phyloP scores from a whole-genome alignment of 306 rosid genomes.

The Vigna unguiculata region DNA sequence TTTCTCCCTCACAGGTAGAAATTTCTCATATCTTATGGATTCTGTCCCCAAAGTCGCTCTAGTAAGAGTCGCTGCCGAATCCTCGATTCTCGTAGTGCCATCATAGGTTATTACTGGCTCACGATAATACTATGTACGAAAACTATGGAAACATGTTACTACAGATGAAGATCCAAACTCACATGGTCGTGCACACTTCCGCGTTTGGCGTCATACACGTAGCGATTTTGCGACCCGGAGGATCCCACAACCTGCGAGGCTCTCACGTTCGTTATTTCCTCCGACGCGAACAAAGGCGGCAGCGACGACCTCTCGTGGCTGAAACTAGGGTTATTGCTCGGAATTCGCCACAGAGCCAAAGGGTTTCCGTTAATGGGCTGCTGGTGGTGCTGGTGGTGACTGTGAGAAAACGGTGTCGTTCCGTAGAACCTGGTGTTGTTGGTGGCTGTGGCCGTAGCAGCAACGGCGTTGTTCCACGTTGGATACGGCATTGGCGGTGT shows the following conservation, averaged over 20 bases:
- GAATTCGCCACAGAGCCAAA: conserved; percentile 76
- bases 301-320: conserved; percentile 59
- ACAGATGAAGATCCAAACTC: conserved; percentile 96
- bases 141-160: conserved; percentile 48
- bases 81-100: conserved; percentile 6
- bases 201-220: conserved; percentile 58
- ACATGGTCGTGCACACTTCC: conserved; percentile 65
- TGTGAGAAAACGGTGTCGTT: conserved; percentile 48
- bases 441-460: neutral
- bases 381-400: conserved; percentile 39
- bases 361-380: conserved; percentile 78
- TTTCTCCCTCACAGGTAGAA: neutral
- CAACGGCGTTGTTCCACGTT: neutral
- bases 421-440: conserved; percentile 1
- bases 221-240: conserved; percentile 54
- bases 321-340: conserved; percentile 58
- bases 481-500: conserved; percentile 41
- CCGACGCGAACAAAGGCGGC: conserved; percentile 63
- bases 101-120: neutral
- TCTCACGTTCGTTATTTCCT: conserved; percentile 47
- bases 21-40: conserved; percentile 1
- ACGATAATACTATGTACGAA: conserved; percentile 27
- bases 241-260: conserved; percentile 50
- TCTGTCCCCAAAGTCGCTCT: conserved; percentile 20
- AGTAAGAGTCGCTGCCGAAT: conserved; percentile 21